Base-by-base conservation (phyloP, 2,329 filamentous ascomycete species). In the Monilinia fructicola region DNA sequence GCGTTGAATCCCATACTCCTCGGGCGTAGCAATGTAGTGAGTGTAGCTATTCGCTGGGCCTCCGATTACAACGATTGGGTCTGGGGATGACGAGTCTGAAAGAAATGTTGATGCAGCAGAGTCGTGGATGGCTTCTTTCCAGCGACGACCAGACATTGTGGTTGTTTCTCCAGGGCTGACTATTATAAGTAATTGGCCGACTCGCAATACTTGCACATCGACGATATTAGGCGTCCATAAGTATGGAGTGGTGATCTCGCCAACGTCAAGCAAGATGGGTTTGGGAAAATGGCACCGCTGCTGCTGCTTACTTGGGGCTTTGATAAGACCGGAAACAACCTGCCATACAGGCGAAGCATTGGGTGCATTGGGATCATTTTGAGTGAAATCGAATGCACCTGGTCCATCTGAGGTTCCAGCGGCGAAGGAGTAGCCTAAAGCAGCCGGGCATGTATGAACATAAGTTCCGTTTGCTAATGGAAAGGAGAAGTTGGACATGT, bases 351-450 rank as follows among this genome's bases (percentile, higher is more conserved):
- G 83, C 0, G 81, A 83, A 28, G 84, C 85, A 52, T 88, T 84
- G 0, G 92, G 89, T n/a, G 85, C 82, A 42, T 88, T 88, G 0
- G 89, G 88, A 70, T 91, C 85, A 71, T 93, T 93, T 75, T 98
- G 94, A 1, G 91, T 95, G 76, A 98, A 97, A 78, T 98, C 94
- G 74, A 97, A 96, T 0, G 87, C 88, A 0, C 94, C 94, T 0
- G 94, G 93, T 7, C 94, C 92, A 76, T 98, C 94, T 0, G 92
- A 91, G 0, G 94, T 98, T 14, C 94, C 94, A 0, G 91, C 94
- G 0, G 94, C 94, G 76, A 98, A 98, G 0, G 91, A 93, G 76
- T 95, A 96, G 7, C 94, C 94, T 68, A 98, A 80, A 0, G 93
- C 92, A 0, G 93, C 93, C 4, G 93, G 89, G 73, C 94, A 98